Evolutionary conservation across 345 rosid species (phyloP), one percentile per base, ranked within the genome.

Genomic region (Nephelium lappaceum): DNA sequence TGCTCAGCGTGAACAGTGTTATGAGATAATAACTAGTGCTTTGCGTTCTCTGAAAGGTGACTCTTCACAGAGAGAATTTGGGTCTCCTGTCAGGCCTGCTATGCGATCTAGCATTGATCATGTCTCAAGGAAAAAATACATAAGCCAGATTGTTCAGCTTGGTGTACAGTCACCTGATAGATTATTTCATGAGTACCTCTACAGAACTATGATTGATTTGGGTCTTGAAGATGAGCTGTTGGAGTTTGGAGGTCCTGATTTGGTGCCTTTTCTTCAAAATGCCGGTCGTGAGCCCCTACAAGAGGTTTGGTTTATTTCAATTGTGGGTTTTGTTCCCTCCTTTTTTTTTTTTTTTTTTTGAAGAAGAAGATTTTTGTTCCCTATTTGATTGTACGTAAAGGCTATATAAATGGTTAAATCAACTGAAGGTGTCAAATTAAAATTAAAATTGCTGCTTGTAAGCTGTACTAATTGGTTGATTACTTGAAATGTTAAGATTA

Each of bases 161-260:
- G 90, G 97, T 69, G 92, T 96, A 81, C 98, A 94, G 73, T 91
- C 99, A 72, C 85, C 95, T 76, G 99, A 96, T 86, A 91, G 87
- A 85, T 77, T 87, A 83, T 96, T 96, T 84, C 98, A 93, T 70
- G 93, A 93, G 87, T 93, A 89, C 82, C 88, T 96, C 27, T 96
- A 96, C 79, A 77, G 80, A 80, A 86, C 92, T 72, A 89, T 96
- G 97, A 89, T 96, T 67, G 91, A 92, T 83, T 85, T 94, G 83
- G 94, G 98, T 76, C 93, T 96, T 81, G 99, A 96, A 84, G 80
- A 93, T 76, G 98, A 96, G 90, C 89, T 96, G 60, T 78, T 94
- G 85, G 99, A 96, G 88, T 96, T 87, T 71, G 99, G 99, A 76
- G 99, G 99, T 76, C 92, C 97, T 21, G 99, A 94, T 87, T 91